Percentiles rank a stretch among this genome's conserved stretches.
These are phyloP conservation scores for Erigeron philadelphicus DNA, from an alignment of 140 eudicot species.

Conservation along the genomic window DNA sequence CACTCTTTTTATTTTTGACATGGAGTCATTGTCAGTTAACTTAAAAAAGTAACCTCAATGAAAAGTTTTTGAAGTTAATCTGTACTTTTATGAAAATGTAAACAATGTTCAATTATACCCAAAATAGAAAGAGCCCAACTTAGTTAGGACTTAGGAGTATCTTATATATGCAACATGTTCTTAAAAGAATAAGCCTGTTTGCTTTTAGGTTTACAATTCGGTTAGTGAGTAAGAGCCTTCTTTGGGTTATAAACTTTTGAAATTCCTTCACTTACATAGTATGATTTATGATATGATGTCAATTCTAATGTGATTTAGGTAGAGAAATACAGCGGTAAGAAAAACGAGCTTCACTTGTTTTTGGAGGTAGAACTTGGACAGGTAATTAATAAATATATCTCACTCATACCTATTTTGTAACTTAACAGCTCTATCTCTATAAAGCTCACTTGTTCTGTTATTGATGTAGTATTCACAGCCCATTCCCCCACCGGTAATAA, in stretches of 20 bases:
- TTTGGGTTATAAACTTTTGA: background rate
- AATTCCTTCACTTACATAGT: background rate
- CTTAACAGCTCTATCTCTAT: background rate
- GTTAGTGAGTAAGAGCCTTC: background rate
- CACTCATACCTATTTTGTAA: constrained; percentile 9
- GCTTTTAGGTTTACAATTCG: too few relatives aligned
- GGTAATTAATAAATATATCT: constrained; percentile 35
- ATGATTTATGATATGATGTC: constrained; percentile 1
- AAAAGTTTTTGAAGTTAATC: too few relatives aligned
- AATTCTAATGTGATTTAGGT: constrained; percentile 37
- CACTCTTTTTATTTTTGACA: too few relatives aligned
- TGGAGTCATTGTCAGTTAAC: too few relatives aligned
- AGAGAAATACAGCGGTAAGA: constrained; percentile 39
- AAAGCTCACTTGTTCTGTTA: constrained; percentile 1
- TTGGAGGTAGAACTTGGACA: constrained; percentile 58
- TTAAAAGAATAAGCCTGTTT: too few relatives aligned
- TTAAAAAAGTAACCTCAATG: too few relatives aligned
- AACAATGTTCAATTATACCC: too few relatives aligned
- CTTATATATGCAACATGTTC: too few relatives aligned
- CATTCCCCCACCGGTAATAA: constrained; percentile 47
- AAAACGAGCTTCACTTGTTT: constrained; percentile 58
- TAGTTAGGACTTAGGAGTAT: too few relatives aligned
- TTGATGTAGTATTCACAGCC: constrained; percentile 56
- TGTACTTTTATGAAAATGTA: too few relatives aligned
- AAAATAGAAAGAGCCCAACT: too few relatives aligned